phyloP scores from a whole-genome alignment of 2,329 filamentous ascomycete species.

The Pseudogymnoascus sp. region DNA sequence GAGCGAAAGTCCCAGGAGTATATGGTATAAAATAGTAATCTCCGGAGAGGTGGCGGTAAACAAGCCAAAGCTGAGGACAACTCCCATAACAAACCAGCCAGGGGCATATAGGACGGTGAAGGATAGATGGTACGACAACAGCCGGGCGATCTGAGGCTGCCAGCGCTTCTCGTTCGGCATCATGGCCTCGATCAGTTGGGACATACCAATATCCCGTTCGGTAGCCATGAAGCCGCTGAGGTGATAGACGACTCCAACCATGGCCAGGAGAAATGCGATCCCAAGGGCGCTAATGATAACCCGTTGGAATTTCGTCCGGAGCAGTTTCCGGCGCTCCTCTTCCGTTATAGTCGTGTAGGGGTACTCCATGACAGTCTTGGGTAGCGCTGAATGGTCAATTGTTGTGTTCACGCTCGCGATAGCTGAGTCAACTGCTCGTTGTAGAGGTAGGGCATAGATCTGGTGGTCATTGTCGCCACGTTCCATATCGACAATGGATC shows the following conservation, averaged over 20 bases:
- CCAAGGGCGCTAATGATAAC: slow-evolving; percentile 69
- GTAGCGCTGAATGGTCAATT: slow-evolving; percentile 33
- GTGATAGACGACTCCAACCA: slow-evolving; percentile 80
- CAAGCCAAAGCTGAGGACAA: slow-evolving; percentile 57
- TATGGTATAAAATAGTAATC: slow-evolving; percentile 66
- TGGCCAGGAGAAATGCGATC: slow-evolving; percentile 70
- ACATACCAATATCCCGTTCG: slow-evolving; percentile 82
- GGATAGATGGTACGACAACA: slow-evolving; percentile 71
- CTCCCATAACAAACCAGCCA: slow-evolving; percentile 71
- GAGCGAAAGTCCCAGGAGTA: slow-evolving; percentile 69
- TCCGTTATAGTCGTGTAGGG: slow-evolving; percentile 68
- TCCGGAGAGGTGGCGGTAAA: slow-evolving; percentile 55
- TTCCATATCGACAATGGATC: slow-evolving; percentile 56
- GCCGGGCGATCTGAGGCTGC: slow-evolving; percentile 70
- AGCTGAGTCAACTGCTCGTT: slow-evolving; percentile 67
- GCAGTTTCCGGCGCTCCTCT: slow-evolving; percentile 56
- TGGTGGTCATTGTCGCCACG: slow-evolving; percentile 65
- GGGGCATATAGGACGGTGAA: slow-evolving; percentile 76
- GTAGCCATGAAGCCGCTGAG: slow-evolving; percentile 78
- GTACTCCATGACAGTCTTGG: slow-evolving; percentile 54
- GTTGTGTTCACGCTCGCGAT: slow-evolving; percentile 53
- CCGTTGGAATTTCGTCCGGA: slow-evolving; percentile 64
- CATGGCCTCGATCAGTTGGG: slow-evolving; percentile 84
- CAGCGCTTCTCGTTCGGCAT: slow-evolving; percentile 69
- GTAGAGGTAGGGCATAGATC: slow-evolving; percentile 71